Percentiles rank a stretch among this genome's conserved stretches.
Evolutionary conservation across 2,329 filamentous ascomycete genomes (phyloP).

Genomic region (Aureobasidium lini): DNA sequence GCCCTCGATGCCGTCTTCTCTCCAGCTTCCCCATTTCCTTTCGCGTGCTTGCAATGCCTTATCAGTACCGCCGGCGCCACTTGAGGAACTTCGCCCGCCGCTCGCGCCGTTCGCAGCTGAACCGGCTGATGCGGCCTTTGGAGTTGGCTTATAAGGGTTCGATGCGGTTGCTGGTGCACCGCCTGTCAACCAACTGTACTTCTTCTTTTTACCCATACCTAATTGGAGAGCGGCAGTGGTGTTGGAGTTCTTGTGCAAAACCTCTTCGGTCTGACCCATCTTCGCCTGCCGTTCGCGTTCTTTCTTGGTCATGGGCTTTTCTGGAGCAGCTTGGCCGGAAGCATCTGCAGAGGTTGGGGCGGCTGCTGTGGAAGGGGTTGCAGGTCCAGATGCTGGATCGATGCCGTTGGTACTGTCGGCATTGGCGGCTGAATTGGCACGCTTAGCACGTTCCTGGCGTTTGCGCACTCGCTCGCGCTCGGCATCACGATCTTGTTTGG

Average conservation of each 20-base stretch:
- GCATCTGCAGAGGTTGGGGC: constrained; percentile 30
- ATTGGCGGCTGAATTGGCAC: constrained; percentile 19
- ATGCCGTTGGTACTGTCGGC: background rate
- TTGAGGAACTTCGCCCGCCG: background rate
- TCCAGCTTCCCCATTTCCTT: constrained; percentile 30
- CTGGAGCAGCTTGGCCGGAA: constrained; percentile 39
- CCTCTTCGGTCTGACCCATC: constrained; percentile 63
- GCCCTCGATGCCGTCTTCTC: constrained; percentile 71
- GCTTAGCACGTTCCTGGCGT: constrained; percentile 35
- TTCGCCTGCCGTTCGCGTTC: constrained; percentile 72
- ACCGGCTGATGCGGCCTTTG: constrained; percentile 13
- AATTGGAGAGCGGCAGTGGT: constrained; percentile 72
- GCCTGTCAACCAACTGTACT: constrained; percentile 68
- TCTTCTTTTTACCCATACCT: constrained; percentile 57
- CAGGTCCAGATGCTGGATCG: constrained; percentile 19
- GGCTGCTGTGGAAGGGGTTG: constrained; percentile 24
- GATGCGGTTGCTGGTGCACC: constrained; percentile 50
- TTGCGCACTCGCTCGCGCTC: constrained; percentile 57
- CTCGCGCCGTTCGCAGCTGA: constrained; percentile 1
- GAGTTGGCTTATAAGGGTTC: constrained; percentile 30
- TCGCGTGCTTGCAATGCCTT: constrained; percentile 18
- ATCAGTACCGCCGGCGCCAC: background rate
- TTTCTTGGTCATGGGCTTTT: constrained; percentile 76
- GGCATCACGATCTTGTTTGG: constrained; percentile 58
- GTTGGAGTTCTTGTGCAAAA: constrained; percentile 75